phyloP scores from a whole-genome alignment of 73 alveolate species.

The Urostyla sp. region DNA sequence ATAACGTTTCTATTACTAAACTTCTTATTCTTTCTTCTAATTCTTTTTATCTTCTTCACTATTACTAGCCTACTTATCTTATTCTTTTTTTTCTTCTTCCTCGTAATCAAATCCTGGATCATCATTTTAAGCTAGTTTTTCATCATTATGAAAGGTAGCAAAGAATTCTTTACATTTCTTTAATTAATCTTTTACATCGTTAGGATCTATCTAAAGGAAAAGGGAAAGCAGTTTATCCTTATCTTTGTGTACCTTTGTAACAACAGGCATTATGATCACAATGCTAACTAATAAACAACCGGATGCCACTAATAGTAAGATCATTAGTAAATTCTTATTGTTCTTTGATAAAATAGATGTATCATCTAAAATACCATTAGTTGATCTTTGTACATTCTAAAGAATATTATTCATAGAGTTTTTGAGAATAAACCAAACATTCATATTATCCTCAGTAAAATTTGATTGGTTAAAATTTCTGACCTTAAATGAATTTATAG shows the following conservation, averaged over 20 bases:
- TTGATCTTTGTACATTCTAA: slow-evolving; percentile 10
- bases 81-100: slow-evolving; percentile 26
- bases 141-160: slow-evolving; percentile 41
- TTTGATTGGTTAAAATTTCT: slow-evolving; percentile 8
- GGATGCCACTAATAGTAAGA: slow-evolving; percentile 52
- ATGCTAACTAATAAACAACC: slow-evolving; percentile 39
- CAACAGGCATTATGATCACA: slow-evolving; percentile 54
- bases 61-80: too few relatives aligned
- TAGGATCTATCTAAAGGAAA: slow-evolving; percentile 31
- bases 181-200: slow-evolving; percentile 49
- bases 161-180: slow-evolving; percentile 51
- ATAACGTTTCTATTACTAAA: neutral
- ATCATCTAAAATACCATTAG: slow-evolving; percentile 40
- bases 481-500: slow-evolving; percentile 48
- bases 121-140: slow-evolving; percentile 10
- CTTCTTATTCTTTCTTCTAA: neutral
- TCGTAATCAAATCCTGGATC: slow-evolving; percentile 35
- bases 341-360: slow-evolving; percentile 32
- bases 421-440: slow-evolving; percentile 44
- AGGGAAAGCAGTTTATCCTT: slow-evolving; percentile 51
- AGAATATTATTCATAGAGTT: slow-evolving; percentile 58
- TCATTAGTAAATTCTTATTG: slow-evolving; percentile 14
- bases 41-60: slow-evolving; percentile 2
- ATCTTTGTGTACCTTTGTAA: slow-evolving; percentile 48
- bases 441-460: neutral